Evolutionary conservation across 352 stramenopile genomes (phyloP).

Genomic region (Phytopythium litorale): DNA sequence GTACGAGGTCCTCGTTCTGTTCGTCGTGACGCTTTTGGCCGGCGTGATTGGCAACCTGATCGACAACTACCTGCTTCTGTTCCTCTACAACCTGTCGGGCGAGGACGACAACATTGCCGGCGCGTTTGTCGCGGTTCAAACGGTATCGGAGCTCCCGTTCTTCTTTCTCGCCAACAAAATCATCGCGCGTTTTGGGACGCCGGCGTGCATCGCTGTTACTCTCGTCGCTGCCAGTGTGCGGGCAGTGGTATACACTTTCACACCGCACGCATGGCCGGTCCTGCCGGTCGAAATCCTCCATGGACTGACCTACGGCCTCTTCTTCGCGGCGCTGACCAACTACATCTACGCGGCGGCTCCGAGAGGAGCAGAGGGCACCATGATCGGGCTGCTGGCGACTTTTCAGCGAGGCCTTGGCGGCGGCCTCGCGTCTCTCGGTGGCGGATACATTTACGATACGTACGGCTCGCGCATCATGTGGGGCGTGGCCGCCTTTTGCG

Average conservation of each 20-base stretch:
- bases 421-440: conserved; percentile 27
- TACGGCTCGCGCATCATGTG: conserved; percentile 34
- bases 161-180: conserved; percentile 44
- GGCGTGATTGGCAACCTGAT: conserved; percentile 35
- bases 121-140: conserved; percentile 31
- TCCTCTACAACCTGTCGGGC: conserved; percentile 41
- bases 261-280: conserved; percentile 34
- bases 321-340: conserved; percentile 31
- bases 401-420: conserved; percentile 35
- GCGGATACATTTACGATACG: conserved; percentile 36
- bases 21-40: conserved; percentile 30
- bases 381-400: conserved; percentile 36
- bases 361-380: conserved; percentile 27
- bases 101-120: conserved; percentile 32
- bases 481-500: conserved; percentile 26
- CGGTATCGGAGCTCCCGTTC: conserved; percentile 35
- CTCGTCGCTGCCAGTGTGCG: conserved; percentile 27
- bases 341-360: conserved; percentile 38
- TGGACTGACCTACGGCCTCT: conserved; percentile 32
- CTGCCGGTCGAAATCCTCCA: conserved; percentile 45
- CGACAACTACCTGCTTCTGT: conserved; percentile 37
- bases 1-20: conserved; percentile 27
- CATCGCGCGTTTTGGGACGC: conserved; percentile 29
- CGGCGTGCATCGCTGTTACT: conserved; percentile 28
- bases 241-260: conserved; percentile 35